Base-by-base conservation (phyloP, 768 basidiomycete species). In the Podaxis sp. region DNA sequence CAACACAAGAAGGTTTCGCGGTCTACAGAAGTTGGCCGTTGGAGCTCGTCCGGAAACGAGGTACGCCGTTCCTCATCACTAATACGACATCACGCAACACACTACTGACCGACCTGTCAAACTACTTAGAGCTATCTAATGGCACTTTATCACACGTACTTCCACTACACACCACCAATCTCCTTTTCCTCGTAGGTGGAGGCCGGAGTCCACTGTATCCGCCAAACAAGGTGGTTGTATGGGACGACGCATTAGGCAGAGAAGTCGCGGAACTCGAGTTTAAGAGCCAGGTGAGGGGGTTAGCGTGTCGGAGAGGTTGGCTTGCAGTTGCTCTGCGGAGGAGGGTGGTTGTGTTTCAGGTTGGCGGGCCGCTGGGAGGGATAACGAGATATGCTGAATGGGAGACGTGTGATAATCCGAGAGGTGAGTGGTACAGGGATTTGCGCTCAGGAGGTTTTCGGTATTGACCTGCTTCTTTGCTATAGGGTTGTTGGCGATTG, bases 241-340 rank as follows among this genome's bases (percentile, higher is more conserved):
- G 93, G 93, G 90, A 96, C 73, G 93, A 93, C 75, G 82, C 81
- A 2, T 75, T 83, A 3, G 85, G 85, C n/a, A 77, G 78, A 64
- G 91, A 94, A 71, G 89, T 93, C 54, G 92, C 91, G 40, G 93
- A 95, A 72, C 82, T 96, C 63, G 93, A 95, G 75, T 96, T 96
- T 70, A 82, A 90, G 68, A 94, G 94, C 75, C 80, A 82, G 62
- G 93, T 94, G 1, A 81, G 90, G 61, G 92, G 92, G 0, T 73
- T 94, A 53, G 87, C 88, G 3, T 93, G 91, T 70, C 79, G 93
- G 64, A 81, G 93, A 36, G 91, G 90, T 15, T 93, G 91, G 91
- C 84, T 94, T 41, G 89, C 88, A 29, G 91, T 94, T 17, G 87
- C 91, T 33, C 78, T 94, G 52, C 85, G 90, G 43, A 79, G 91